Conservation (phyloP, 1,284 basidiomycete genomes). For the Kalmanozyma brasiliensis region DNA sequence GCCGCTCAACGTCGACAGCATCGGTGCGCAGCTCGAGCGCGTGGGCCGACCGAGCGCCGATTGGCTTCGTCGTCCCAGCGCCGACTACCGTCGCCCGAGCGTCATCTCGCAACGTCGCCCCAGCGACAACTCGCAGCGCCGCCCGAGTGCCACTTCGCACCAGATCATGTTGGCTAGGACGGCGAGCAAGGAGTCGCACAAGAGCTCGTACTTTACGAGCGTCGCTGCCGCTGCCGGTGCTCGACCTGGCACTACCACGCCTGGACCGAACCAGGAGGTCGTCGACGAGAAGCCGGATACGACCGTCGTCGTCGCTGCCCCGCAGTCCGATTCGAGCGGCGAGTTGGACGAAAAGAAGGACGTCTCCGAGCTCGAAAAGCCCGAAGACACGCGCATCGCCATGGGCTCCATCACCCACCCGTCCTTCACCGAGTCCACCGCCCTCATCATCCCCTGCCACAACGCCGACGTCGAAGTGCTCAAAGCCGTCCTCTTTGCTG, state of each 20-base stretch:
- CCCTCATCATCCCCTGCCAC: slow-evolving; percentile 42
- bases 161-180: slow-evolving; percentile 23
- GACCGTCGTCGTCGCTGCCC: neutral
- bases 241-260: slow-evolving; percentile 3
- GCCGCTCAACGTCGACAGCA: slow-evolving; percentile 7
- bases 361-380: neutral
- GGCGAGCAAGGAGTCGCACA: slow-evolving; percentile 22
- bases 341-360: slow-evolving; percentile 22
- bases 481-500: slow-evolving; percentile 37
- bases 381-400: slow-evolving; percentile 10
- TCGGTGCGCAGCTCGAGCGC: slow-evolving; percentile 9
- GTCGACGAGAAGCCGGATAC: slow-evolving; percentile 14
- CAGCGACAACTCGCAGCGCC: slow-evolving; percentile 3
- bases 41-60: slow-evolving; percentile 4
- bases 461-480: slow-evolving; percentile 34
- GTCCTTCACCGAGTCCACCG: slow-evolving; percentile 34
- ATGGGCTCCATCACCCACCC: slow-evolving; percentile 34
- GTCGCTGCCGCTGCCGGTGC: slow-evolving; percentile 28
- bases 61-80: slow-evolving; percentile 5
- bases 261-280: neutral
- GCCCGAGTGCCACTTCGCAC: slow-evolving; percentile 17
- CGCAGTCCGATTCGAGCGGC: slow-evolving; percentile 2
- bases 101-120: slow-evolving; percentile 6
- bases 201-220: slow-evolving; percentile 22
- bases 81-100: slow-evolving; percentile 8